Evolutionary conservation across 805 yeast genomes (phyloP).

Genomic region (Saccharomycopsis sp.): DNA sequence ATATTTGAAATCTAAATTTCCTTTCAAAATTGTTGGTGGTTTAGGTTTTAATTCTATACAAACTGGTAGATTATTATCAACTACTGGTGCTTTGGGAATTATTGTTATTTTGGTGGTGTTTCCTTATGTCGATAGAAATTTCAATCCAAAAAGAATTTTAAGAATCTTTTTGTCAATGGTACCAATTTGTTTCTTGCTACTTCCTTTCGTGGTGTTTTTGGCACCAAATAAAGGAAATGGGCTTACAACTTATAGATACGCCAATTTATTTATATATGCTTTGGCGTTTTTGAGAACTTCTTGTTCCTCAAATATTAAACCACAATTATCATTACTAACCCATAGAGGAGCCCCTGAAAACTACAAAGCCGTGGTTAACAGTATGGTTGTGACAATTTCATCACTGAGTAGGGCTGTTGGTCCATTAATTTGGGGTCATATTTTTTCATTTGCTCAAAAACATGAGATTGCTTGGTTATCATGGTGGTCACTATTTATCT

Average conservation of each 20-base stretch:
- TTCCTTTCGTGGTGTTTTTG: conserved; percentile 35
- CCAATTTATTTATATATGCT: conserved; percentile 10
- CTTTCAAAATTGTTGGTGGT: conserved; percentile 35
- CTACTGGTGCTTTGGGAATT: conserved; percentile 35
- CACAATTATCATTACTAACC: conserved; percentile 34
- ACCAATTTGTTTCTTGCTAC: conserved; percentile 29
- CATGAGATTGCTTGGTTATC: conserved; percentile 16
- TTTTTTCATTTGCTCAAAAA: conserved; percentile 21
- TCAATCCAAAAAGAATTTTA: conserved; percentile 29
- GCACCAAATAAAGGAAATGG: conserved; percentile 19
- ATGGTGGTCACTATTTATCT: conserved; percentile 28
- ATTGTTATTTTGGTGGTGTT: conserved; percentile 32
- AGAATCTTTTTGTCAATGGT: conserved; percentile 26
- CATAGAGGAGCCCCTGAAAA: conserved; percentile 36
- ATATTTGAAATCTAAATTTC: conserved; percentile 27
- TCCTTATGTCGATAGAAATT: conserved; percentile 34
- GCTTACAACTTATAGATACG: not conserved
- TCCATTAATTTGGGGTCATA: conserved; percentile 37
- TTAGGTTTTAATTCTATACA: conserved; percentile 30
- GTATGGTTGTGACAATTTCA: conserved; percentile 33
- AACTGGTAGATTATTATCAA: conserved; percentile 35
- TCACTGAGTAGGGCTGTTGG: conserved; percentile 40
- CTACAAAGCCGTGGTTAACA: conserved; percentile 37
- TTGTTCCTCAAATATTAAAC: conserved; percentile 31
- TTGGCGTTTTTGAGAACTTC: conserved; percentile 21